Percentiles rank a stretch among this genome's conserved stretches.
These are phyloP conservation scores for Suillus subaureus DNA, from an alignment of 768 basidiomycete genomes.

Conservation along the genomic window DNA sequence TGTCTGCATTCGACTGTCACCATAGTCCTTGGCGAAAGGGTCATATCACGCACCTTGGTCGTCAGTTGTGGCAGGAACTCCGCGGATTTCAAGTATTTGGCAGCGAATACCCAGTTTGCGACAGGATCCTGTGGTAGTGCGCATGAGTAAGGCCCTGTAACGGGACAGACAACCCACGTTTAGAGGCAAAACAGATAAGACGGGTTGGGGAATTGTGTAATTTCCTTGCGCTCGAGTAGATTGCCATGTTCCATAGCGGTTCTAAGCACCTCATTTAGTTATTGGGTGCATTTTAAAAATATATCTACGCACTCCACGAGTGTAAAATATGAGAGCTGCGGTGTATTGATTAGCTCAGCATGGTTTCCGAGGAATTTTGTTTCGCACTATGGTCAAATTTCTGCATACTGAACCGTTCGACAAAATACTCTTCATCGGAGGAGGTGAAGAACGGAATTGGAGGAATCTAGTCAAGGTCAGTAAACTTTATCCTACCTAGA, in stretches of 20 bases:
- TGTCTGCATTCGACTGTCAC: constrained; percentile 35
- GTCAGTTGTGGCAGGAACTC: constrained; percentile 38
- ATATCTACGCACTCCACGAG: constrained; percentile 43
- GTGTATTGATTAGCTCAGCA: not conserved
- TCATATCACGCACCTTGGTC: constrained; percentile 31
- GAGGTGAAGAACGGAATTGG: constrained; percentile 59
- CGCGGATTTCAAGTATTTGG: constrained; percentile 28
- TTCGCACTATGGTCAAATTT: constrained; percentile 63
- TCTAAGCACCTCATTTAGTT: constrained; percentile 28
- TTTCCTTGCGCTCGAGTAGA: constrained; percentile 44
- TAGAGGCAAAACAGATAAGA: constrained; percentile 43
- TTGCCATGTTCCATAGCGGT: constrained; percentile 39
- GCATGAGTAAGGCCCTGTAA: not conserved
- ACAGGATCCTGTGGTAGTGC: constrained; percentile 40
- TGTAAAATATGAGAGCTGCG: constrained; percentile 69
- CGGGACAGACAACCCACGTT: constrained; percentile 26
- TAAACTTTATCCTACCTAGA: constrained; percentile 11
- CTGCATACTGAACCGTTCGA: constrained; percentile 58
- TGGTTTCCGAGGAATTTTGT: not conserved
- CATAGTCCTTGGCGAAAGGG: constrained; percentile 39
- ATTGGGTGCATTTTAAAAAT: not conserved
- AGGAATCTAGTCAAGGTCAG: constrained; percentile 45
- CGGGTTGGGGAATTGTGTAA: constrained; percentile 44
- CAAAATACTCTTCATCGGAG: constrained; percentile 71
- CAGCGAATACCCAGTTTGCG: constrained; percentile 42